phyloP scores from a whole-genome alignment of 208 protist species.

The Leishmania tarentolae region DNA sequence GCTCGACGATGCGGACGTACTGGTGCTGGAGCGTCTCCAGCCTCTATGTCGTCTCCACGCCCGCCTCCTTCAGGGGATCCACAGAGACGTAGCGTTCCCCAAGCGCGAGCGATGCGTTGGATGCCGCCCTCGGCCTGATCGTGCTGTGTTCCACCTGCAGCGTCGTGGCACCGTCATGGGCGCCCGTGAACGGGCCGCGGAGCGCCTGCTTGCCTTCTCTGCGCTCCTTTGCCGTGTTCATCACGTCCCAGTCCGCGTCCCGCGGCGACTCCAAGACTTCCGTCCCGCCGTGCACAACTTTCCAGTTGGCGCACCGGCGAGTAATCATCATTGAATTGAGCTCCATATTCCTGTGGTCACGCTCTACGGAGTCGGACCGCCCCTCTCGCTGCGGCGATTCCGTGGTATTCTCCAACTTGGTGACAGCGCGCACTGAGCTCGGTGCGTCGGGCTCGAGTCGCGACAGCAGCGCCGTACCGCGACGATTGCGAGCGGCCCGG shows the following conservation, averaged over 20 bases:
- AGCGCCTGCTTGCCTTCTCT: background rate
- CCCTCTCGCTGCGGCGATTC: background rate
- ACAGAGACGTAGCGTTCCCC: slow-evolving; percentile 18
- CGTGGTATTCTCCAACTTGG: background rate
- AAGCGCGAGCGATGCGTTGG: background rate
- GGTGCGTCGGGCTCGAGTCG: background rate
- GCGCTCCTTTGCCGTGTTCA: background rate
- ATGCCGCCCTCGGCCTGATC: background rate
- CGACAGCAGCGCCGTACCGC: background rate
- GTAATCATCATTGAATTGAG: background rate
- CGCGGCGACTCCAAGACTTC: background rate
- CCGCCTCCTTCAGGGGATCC: slow-evolving; percentile 24
- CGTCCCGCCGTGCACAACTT: background rate
- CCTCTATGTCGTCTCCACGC: slow-evolving; percentile 28
- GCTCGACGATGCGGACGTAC: slow-evolving; percentile 44
- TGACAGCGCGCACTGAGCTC: background rate
- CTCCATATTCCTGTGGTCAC: too few relatives aligned
- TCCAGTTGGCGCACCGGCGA: background rate
- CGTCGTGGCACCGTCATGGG: background rate
- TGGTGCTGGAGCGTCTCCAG: slow-evolving; percentile 32
- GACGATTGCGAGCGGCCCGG: background rate
- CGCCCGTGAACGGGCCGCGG: background rate
- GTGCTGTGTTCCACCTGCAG: background rate
- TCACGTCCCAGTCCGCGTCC: background rate
- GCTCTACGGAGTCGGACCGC: too few relatives aligned